A percentile compares a stretch with the other conserved stretches of the same genome.
Evolutionary conservation across 108 stramenopile genomes (phyloP).

Genomic region (Skeletonema tropicum): DNA sequence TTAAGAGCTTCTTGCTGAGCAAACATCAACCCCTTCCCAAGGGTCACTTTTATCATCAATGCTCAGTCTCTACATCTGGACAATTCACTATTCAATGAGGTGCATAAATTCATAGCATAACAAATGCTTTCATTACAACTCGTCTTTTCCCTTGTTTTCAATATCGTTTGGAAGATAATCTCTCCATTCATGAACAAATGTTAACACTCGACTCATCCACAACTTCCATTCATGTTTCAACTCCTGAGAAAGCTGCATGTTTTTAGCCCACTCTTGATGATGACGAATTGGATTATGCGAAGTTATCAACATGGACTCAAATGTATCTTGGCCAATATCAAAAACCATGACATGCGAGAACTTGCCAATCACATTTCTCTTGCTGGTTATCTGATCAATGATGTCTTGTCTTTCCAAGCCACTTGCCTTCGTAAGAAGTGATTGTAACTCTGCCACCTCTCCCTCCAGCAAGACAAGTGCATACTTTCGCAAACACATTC

Average conservation of each 20-base stretch:
- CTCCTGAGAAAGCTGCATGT: conserved; percentile 7
- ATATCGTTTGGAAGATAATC: background rate
- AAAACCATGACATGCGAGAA: background rate
- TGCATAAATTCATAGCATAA: background rate
- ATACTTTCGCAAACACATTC: conserved; percentile 43
- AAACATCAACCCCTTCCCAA: background rate
- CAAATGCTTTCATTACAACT: background rate
- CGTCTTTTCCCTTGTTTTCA: background rate
- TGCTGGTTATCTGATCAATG: conserved; percentile 5
- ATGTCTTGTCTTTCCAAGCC: conserved; percentile 3
- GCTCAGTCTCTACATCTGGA: background rate
- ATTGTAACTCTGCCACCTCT: conserved; percentile 29
- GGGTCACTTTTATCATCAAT: background rate
- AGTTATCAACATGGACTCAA: conserved; percentile 23
- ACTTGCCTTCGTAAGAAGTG: background rate
- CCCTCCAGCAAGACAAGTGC: conserved; percentile 12
- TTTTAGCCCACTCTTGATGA: conserved; percentile 28
- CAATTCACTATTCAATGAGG: background rate
- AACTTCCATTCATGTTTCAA: conserved; percentile 20
- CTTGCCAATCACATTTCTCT: conserved; percentile 7
- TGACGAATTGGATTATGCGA: conserved; percentile 18
- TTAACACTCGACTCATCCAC: conserved; percentile 39
- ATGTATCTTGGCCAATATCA: conserved; percentile 30
- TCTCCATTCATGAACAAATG: conserved; percentile 9
- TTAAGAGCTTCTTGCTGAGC: conserved; percentile 3